Evolutionary conservation across 805 yeast species (phyloP).

Genomic region (Saturnispora sanitii): DNA sequence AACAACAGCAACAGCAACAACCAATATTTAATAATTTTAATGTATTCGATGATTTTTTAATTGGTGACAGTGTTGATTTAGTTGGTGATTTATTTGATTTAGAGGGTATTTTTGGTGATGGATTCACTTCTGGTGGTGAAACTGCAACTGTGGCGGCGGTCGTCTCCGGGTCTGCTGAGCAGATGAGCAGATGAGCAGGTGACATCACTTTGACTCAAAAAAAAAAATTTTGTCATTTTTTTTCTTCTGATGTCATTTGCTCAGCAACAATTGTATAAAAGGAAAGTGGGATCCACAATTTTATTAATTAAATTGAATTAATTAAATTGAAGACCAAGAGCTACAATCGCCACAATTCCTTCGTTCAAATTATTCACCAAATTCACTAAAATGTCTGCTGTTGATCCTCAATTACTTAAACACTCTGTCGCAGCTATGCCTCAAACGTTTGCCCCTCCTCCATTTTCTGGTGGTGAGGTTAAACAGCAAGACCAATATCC

Average conservation of each 20-base stretch:
- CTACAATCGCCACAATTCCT: constrained; percentile 5
- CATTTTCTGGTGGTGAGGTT: neutral
- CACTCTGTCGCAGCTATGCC: constrained; percentile 1
- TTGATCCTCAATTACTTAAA: constrained; percentile 5
- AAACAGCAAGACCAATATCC: constrained; percentile 16
- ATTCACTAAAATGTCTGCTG: constrained; percentile 12
- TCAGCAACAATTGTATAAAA: neutral
- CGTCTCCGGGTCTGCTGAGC: neutral
- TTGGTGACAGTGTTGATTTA: neutral
- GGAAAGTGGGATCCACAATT: neutral
- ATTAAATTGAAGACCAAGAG: neutral
- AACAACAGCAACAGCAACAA: no score
- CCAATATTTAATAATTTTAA: no score
- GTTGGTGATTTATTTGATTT: no score
- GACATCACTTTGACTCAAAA: neutral
- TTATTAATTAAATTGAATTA: neutral
- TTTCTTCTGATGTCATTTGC: constrained; percentile 3
- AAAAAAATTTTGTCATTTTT: neutral
- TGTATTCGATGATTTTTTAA: no score
- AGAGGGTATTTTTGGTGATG: no score
- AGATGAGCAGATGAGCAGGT: constrained; percentile 1
- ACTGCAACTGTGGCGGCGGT: no score
- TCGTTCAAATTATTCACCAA: constrained; percentile 4
- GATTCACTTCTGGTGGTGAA: no score
- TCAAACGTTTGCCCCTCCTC: constrained; percentile 8